A percentile compares a stretch with the other conserved stretches of the same genome.
Conservation (phyloP, 441 rosid genomes). For the Viola pubescens region DNA sequence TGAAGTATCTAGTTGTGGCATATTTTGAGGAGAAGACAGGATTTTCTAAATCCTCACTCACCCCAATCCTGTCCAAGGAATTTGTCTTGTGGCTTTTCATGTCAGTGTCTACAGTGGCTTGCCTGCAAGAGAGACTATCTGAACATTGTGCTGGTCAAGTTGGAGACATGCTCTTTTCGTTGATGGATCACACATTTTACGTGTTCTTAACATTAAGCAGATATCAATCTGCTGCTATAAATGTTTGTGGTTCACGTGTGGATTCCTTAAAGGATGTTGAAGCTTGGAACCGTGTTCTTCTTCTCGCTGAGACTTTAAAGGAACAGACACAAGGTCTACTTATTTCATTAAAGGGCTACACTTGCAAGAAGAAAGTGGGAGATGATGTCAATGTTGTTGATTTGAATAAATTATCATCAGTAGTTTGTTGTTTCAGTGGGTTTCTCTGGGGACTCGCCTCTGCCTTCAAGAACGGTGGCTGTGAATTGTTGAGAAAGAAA, state of each 20-base stretch:
- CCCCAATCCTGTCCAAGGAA: constrained; percentile 39
- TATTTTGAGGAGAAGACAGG: constrained; percentile 38
- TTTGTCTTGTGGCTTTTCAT: constrained; percentile 66
- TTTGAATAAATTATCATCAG: constrained; percentile 41
- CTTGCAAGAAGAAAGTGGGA: constrained; percentile 25
- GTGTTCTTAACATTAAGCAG: constrained; percentile 46
- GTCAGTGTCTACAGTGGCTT: constrained; percentile 42
- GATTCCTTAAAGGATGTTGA: constrained; percentile 27
- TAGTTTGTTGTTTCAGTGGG: constrained; percentile 66
- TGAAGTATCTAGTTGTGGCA: constrained; percentile 47
- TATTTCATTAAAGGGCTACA: constrained; percentile 34
- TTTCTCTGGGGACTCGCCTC: constrained; percentile 81
- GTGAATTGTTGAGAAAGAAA: constrained; percentile 30
- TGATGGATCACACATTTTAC: constrained; percentile 83
- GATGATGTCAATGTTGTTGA: constrained; percentile 27
- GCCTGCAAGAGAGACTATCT: constrained; percentile 34
- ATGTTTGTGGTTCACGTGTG: constrained; percentile 14
- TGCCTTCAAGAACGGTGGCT: constrained; percentile 20
- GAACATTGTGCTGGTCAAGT: constrained; percentile 22
- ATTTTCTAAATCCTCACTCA: constrained; percentile 26
- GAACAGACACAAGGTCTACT: constrained; percentile 46
- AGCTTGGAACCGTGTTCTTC: constrained; percentile 35
- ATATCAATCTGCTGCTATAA: constrained; percentile 30
- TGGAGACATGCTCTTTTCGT: constrained; percentile 37
- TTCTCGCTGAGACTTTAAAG: constrained; percentile 45